phyloP scores from a whole-genome alignment of 371 early-diverging fungal species.

The Rhizomucor pusillus region DNA sequence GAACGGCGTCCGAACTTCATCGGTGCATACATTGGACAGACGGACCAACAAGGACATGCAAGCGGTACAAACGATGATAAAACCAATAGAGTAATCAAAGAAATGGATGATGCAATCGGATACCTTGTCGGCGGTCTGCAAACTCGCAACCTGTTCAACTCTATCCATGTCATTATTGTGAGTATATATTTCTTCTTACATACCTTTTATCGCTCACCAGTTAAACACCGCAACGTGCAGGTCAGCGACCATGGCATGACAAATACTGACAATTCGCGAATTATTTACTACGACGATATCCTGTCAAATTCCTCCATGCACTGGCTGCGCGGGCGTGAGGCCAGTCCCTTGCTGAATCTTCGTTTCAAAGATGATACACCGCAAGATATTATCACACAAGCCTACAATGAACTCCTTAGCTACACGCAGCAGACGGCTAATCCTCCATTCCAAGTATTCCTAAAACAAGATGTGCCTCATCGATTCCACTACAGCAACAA shows the following conservation, averaged over 20 bases:
- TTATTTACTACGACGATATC: conserved; percentile 74
- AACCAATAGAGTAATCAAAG: conserved; percentile 56
- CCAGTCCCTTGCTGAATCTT: conserved; percentile 42
- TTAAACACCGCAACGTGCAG: conserved; percentile 10
- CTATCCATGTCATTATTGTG: conserved; percentile 79
- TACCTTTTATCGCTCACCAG: no score
- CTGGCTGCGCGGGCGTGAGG: conserved; percentile 26
- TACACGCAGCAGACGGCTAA: conserved; percentile 34
- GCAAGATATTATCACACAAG: conserved; percentile 17
- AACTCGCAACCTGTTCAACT: conserved; percentile 52
- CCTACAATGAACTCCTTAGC: conserved; percentile 33
- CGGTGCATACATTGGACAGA: conserved; percentile 75
- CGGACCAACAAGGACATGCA: conserved; percentile 79
- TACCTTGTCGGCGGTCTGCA: conserved; percentile 54
- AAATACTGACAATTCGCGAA: conserved; percentile 33
- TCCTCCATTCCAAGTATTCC: conserved; percentile 59
- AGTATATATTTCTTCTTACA: conserved; percentile 16
- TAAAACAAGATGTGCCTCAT: conserved; percentile 59
- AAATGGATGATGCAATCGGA: conserved; percentile 69
- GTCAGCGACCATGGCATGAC: conserved; percentile 94
- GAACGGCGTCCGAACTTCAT: conserved; percentile 70
- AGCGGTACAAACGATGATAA: conserved; percentile 55
- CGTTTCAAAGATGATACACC: conserved; percentile 47
- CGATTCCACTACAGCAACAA: conserved; percentile 61
- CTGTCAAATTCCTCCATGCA: conserved; percentile 22